Base-by-base conservation (phyloP, 306 rosid species). In the Cucurbita maxima region DNA sequence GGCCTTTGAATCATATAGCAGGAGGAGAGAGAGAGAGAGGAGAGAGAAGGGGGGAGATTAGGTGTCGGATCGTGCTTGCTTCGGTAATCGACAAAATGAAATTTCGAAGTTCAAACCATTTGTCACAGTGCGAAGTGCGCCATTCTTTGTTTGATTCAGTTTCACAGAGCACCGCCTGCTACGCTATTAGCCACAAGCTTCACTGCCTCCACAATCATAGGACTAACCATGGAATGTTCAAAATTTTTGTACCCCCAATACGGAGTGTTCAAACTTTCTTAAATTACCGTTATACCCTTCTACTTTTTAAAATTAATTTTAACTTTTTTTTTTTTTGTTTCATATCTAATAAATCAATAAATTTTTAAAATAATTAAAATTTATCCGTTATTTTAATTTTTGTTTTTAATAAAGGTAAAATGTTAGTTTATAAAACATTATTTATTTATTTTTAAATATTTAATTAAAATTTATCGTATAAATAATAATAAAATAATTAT, bases 11-110 rank as follows among this genome's bases (percentile, higher is more conserved):
- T n/a, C 61, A 58, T 60, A 82, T 78, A 81, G 83, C 81, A 52
- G 10, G 52, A 71, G 59, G 44, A 68, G 69, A 73, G 53, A 20
- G 44, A 62, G 68, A 75, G 71, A 75, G 64, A 10, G 54, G 71
- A 75, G 83, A 74, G 73, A 62, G 62, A 81, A 79, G 25, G 15
- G 20, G 64, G 60, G 3, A 75, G 78, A 79, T 80, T 81, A 66
- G 82, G 81, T 73, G 80, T 60, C 8, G 54, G 54, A 18, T 5
- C 5, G 72, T 44, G 34, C 11, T 14, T 19, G 51, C 5, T 59
- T 59, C 34, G 66, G 4, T 4, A 59, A 11, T 59, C 12, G 66
- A 59, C 41, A 59, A 59, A 59, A 59, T 59, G 14, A 14, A 59
- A 14, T 58, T 58, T 34, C n/a, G 4, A 58, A 25, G 16, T 59